Percentiles rank a stretch among this genome's conserved stretches.
Evolutionary conservation across 768 basidiomycete species (phyloP).

Genomic region (Suillus americanus): DNA sequence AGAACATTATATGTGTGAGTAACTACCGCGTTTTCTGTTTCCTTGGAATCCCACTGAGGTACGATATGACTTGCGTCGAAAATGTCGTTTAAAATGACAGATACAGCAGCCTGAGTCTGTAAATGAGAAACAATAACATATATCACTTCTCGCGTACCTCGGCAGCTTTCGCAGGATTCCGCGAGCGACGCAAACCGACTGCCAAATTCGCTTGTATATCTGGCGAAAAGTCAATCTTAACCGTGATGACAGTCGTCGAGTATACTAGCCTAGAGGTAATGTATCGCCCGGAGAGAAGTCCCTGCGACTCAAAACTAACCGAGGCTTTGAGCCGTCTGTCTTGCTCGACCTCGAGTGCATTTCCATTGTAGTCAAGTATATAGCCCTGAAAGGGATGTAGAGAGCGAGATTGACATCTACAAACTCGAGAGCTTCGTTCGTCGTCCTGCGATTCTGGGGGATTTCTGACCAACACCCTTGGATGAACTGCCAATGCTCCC

Average conservation of each 20-base stretch:
- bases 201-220: slow-evolving; percentile 3
- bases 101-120: not conserved
- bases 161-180: not conserved
- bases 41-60: slow-evolving; percentile 5
- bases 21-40: not conserved
- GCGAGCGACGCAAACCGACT: slow-evolving; percentile 1
- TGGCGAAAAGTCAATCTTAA: not conserved
- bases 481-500: slow-evolving; percentile 6
- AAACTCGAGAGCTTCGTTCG: slow-evolving; percentile 1
- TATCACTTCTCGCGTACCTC: not conserved
- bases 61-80: slow-evolving; percentile 1
- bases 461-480: slow-evolving; percentile 16
- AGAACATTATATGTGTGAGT: not conserved
- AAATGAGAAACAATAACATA: not conserved
- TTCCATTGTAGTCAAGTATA: not conserved
- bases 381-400: not conserved
- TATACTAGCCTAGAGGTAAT: not conserved
- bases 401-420: slow-evolving; percentile 4
- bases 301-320: not conserved
- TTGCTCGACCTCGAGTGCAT: slow-evolving; percentile 2
- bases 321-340: not conserved
- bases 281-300: not conserved
- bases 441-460: not conserved
- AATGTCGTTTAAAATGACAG: slow-evolving; percentile 4
- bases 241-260: no score